Evolutionary conservation across 208 protist genomes (phyloP).

Genomic region (Phytomonas sp.): DNA sequence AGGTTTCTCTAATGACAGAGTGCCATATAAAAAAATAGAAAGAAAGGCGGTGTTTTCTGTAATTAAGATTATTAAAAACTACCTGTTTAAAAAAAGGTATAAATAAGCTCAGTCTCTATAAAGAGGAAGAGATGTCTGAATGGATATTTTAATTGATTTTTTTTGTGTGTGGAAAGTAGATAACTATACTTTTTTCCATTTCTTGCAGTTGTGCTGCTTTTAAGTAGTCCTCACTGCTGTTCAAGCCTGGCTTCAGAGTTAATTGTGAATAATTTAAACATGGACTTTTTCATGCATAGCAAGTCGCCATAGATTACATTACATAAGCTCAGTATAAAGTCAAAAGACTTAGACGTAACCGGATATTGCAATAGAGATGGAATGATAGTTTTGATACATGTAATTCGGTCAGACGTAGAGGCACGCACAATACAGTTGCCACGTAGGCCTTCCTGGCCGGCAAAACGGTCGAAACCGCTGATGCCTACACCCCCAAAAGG

Average conservation of each 20-base stretch:
- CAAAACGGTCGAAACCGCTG: constrained; percentile 94
- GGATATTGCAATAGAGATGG: constrained; percentile 82
- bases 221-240: not conserved
- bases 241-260: constrained; percentile 20
- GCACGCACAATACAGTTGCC: constrained; percentile 86
- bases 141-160: not conserved
- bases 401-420: constrained; percentile 76
- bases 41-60: not conserved
- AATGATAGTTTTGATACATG: constrained; percentile 78
- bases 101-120: not conserved
- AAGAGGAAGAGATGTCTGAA: not conserved
- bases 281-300: constrained; percentile 34
- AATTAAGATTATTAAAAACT: not conserved
- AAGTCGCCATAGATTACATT: constrained; percentile 65
- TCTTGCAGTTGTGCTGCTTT: constrained; percentile 1
- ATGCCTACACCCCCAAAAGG: constrained; percentile 94
- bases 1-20: not conserved
- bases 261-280: constrained; percentile 42
- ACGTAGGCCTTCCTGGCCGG: constrained; percentile 89
- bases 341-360: constrained; percentile 56
- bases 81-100: not conserved
- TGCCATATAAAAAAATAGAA: not conserved
- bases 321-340: constrained; percentile 73
- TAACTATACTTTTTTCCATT: not conserved
- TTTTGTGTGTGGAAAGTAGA: too few relatives aligned